Base-by-base conservation (phyloP, 2,329 filamentous ascomycete genomes). In the Exophiala mesophila region DNA sequence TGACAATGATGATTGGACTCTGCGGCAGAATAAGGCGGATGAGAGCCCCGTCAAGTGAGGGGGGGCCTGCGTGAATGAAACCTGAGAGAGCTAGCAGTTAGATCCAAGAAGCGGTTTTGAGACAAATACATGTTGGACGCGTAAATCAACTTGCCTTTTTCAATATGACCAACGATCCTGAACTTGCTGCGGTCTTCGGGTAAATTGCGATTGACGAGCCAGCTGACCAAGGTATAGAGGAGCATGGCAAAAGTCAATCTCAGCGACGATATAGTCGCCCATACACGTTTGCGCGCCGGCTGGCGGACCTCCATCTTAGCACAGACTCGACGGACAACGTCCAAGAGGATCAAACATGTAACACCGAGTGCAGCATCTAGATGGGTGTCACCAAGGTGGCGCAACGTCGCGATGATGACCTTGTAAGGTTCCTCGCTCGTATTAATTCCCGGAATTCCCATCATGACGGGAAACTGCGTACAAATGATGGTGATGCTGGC, bases 161-260 rank as follows among this genome's bases (percentile, higher is more conserved):
- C 3, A 73, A 63, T 39, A 5, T 18, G 10, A 12, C 43, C 43
- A 8, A 45, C 30, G 15, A 45, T 24, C 17, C 43, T 28, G 21
- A 45, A 45, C 29, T 36, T 41, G 13, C 12, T 15, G 9, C 41
- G 23, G 3, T 16, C 21, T 54, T 57, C 68, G 73, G 45, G 65
- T 4, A 76, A 77, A 49, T 84, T 64, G 56, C 80, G 76, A 64
- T 97, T 95, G 53, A 82, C 80, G 26, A 90, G 70, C 70, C 81
- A 95, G 64, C 87, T 90, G 59, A 96, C 83, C 68, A 95, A 72
- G 26, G 88, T 94, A 67, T 92, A 98, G 4, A 95, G 71, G 18
- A 96, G 63, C 53, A 98, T 94, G 54, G 95, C 83, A 57, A 96
- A 94, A 1, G 83, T 87, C 0, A 88, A 94, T 32, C 90, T 79